These are phyloP conservation scores for Chytriomyces sp. DNA, from an alignment of 192 early-diverging fungal species.

Conservation along the genomic window DNA sequence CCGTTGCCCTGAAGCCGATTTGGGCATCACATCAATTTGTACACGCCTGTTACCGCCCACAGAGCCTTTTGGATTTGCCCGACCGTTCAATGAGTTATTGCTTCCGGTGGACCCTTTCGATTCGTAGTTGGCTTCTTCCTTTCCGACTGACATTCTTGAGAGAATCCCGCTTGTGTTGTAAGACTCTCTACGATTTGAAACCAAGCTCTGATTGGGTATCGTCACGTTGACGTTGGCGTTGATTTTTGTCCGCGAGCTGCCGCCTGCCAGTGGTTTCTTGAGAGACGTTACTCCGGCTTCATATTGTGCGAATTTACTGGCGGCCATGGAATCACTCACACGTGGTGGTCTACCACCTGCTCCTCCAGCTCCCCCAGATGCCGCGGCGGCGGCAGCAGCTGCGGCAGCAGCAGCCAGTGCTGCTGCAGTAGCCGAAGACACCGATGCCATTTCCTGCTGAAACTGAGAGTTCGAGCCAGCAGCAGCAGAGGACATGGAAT, in stretches of 20 bases:
- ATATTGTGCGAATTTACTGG: neutral
- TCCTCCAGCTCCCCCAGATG: neutral
- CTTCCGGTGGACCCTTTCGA: neutral
- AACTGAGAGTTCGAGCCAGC: too few species aligned
- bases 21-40: neutral
- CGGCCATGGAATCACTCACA: neutral
- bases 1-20: too few species aligned
- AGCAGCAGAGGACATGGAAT: too few species aligned
- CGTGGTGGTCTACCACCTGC: neutral
- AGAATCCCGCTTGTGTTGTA: too few species aligned
- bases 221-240: neutral
- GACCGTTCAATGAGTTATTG: neutral
- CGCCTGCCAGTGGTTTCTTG: neutral
- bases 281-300: neutral
- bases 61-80: neutral
- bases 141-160: neutral
- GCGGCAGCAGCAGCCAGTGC: conserved; percentile 14
- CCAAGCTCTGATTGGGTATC: neutral
- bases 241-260: conserved; percentile 10
- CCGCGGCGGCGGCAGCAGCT: conserved; percentile 36
- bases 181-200: neutral
- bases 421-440: neutral
- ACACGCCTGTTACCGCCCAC: neutral
- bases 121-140: neutral
- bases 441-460: too few species aligned